phyloP scores from a whole-genome alignment of 106 monocot species.

The Hemerocallis citrina region DNA sequence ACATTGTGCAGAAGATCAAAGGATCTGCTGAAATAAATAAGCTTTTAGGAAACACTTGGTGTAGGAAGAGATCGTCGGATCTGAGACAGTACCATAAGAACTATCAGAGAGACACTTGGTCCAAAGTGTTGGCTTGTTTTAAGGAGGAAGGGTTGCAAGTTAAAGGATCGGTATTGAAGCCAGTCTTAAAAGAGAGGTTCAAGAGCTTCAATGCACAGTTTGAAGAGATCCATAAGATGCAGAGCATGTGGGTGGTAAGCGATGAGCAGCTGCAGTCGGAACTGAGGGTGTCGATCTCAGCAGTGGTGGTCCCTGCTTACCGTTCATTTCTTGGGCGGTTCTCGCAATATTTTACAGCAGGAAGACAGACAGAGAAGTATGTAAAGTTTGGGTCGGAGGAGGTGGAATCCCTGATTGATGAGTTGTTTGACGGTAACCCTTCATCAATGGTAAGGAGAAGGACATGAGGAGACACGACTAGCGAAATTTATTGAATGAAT shows the following conservation, averaged over 20 bases:
- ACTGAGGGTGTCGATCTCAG: conserved; percentile 17
- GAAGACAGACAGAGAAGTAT: conserved; percentile 24
- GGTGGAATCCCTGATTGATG: conserved; percentile 10
- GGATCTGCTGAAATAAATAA: conserved; percentile 40
- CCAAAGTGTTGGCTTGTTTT: conserved; percentile 13
- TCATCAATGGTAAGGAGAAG: conserved; percentile 12
- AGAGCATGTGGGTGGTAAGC: conserved; percentile 23
- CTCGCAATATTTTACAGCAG: conserved; percentile 10
- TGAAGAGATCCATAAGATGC: conserved; percentile 22
- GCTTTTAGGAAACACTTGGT: conserved; percentile 15
- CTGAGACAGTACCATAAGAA: conserved; percentile 19
- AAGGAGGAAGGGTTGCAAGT: conserved; percentile 16
- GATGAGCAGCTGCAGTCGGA: conserved; percentile 26
- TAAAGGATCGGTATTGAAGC: conserved; percentile 8
- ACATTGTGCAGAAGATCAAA: conserved; percentile 63
- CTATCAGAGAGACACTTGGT: conserved; percentile 23
- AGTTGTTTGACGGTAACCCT: conserved; percentile 19
- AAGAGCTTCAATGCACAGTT: conserved; percentile 25
- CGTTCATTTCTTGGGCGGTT: conserved; percentile 19
- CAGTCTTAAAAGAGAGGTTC: conserved; percentile 17
- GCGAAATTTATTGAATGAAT: no score
- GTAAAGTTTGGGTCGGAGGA: conserved; percentile 18
- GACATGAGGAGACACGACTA: no score
- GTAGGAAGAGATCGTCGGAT: conserved; percentile 14
- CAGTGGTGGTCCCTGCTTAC: conserved; percentile 12